Evolutionary conservation across 164 flowering plant species (phyloP), one percentile per base, ranked within the genome.

Genomic region (Berberis vulgaris): DNA sequence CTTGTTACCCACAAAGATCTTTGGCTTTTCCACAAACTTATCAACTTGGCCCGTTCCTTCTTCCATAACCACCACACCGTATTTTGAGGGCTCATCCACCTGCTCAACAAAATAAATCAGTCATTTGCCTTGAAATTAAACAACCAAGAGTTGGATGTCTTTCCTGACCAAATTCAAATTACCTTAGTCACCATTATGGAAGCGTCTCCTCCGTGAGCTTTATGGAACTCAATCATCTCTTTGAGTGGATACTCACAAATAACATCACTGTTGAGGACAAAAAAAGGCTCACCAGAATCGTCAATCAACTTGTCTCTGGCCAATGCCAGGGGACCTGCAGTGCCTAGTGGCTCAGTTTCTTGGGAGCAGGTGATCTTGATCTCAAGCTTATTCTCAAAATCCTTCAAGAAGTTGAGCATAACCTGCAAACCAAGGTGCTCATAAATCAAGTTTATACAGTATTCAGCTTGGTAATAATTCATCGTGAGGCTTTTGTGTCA

Each of bases 321-420:
- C 11, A 71, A 44, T 47, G 74, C 74, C 43, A 71, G 50, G 50
- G 75, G 75, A 59, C 75, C 75, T 43, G 71, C 75, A 54, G 75
- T 72, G 1, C 75, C 75, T 1, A 72, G 67, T 59, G 75, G 75
- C 49, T 72, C 71, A 54, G 68, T 63, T 58, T 72, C 71, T 59
- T 64, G 75, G n/a, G 75, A 72, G 62, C 75, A 72, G 11, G 65
- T 60, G 69, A 72, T 72, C 65, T 68, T 72, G 62, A 72, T 60
- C 38, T 65, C 75, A 7, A 72, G 61, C 54, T 68, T 64, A 5
- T 59, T 38, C 53, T 72, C 74, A 47, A 72, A 62, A 9, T 64
- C 67, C 71, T 64, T 72, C 61, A 68, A 49, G 59, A 68, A 72
- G 57, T 65, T 72, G 9, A 72, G 64, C 75, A 72, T 72, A 46